Conservation (phyloP, 805 yeast genomes). For the Monosporozyma yasuniensis region DNA sequence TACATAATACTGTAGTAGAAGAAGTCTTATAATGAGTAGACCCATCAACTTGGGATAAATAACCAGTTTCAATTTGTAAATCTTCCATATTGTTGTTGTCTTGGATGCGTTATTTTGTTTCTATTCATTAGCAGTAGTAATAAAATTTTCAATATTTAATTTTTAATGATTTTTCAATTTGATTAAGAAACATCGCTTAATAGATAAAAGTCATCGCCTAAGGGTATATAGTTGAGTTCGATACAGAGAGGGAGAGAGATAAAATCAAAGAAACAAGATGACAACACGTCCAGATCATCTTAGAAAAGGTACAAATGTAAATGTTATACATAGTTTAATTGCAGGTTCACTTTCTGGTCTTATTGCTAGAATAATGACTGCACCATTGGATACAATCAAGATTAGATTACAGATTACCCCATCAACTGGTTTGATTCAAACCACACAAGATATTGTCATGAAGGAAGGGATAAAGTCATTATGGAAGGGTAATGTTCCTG, state of each 20-base stretch:
- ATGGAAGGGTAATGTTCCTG: conserved; percentile 98
- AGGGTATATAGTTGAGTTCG: not conserved
- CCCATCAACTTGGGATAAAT: conserved; percentile 66
- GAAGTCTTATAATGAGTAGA: conserved; percentile 53
- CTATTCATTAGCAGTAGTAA: not conserved
- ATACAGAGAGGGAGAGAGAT: not conserved
- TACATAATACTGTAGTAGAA: conserved; percentile 51
- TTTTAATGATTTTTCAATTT: not conserved
- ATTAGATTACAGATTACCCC: conserved; percentile 24
- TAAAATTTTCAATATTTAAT: not conserved
- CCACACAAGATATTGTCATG: conserved; percentile 37
- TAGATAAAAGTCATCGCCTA: not conserved
- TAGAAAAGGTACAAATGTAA: conserved; percentile 42
- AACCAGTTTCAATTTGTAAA: conserved; percentile 13
- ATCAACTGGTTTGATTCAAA: conserved; percentile 6
- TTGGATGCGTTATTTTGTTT: not conserved
- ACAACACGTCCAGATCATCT: conserved; percentile 33
- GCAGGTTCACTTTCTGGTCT: conserved; percentile 72
- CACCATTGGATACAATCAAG: conserved; percentile 30
- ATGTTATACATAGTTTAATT: conserved; percentile 43
- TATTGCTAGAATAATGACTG: conserved; percentile 37
- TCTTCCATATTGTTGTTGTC: not conserved
- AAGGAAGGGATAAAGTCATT: conserved; percentile 67
- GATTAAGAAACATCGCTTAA: not conserved
- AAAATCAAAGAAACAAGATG: no score